Conservation (phyloP, 352 stramenopile genomes). For the Phytophthora capsici region DNA sequence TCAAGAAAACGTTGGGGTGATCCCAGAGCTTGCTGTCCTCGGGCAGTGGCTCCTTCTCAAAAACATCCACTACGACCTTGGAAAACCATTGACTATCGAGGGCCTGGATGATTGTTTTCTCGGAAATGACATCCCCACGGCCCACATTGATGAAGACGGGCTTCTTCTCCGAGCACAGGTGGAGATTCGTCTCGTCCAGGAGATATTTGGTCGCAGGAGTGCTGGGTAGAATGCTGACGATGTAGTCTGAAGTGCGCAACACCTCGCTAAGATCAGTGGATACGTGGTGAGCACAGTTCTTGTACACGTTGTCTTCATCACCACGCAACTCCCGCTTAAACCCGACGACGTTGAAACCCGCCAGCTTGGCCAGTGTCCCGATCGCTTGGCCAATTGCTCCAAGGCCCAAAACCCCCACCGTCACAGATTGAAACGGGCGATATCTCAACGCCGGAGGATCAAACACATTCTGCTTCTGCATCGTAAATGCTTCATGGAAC, state of each 20-base stretch:
- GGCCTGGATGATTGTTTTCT: slow-evolving; percentile 56
- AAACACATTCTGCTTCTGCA: slow-evolving; percentile 51
- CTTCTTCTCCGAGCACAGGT: slow-evolving; percentile 53
- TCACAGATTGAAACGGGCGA: slow-evolving; percentile 59
- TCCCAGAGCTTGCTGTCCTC: slow-evolving; percentile 62
- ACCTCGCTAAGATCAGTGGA: slow-evolving; percentile 58
- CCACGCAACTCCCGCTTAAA: slow-evolving; percentile 63
- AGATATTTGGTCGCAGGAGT: slow-evolving; percentile 74
- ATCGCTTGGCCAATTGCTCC: slow-evolving; percentile 73
- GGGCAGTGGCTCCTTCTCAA: slow-evolving; percentile 51
- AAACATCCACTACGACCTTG: slow-evolving; percentile 55
- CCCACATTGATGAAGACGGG: slow-evolving; percentile 91
- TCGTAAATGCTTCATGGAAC: slow-evolving; percentile 52
- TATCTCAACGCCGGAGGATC: slow-evolving; percentile 46
- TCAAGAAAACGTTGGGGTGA: slow-evolving; percentile 64
- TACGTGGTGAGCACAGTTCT: slow-evolving; percentile 41
- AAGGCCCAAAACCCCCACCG: slow-evolving; percentile 57
- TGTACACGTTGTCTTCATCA: slow-evolving; percentile 16
- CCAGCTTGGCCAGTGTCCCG: slow-evolving; percentile 49
- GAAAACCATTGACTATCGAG: slow-evolving; percentile 71
- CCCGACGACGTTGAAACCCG: slow-evolving; percentile 68
- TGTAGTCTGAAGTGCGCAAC: slow-evolving; percentile 64
- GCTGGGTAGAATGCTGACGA: slow-evolving; percentile 87
- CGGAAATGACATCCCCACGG: slow-evolving; percentile 79
- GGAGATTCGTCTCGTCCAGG: slow-evolving; percentile 56